Evolutionary conservation across 345 rosid genomes (phyloP).

Genomic region (Luvunga scandens): DNA sequence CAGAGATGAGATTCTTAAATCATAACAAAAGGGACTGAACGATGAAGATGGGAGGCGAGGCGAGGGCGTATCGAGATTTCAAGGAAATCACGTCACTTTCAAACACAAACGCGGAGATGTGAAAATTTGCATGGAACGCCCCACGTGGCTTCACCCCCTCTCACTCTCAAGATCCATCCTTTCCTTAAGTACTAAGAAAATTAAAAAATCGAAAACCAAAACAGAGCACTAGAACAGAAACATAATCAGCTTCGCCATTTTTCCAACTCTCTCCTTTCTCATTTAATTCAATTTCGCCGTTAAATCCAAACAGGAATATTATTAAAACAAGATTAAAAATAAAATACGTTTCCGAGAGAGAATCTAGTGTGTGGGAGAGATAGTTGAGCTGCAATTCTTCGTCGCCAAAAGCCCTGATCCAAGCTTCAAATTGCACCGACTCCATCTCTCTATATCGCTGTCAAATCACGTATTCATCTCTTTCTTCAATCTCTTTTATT

Average conservation of each 20-base stretch:
- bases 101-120: not conserved
- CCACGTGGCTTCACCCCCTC: constrained; percentile 35
- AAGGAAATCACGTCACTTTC: not conserved
- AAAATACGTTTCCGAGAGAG: not conserved
- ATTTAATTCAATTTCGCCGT: not conserved
- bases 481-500: not conserved
- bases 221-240: not conserved
- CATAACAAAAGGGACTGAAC: not conserved
- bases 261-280: not conserved
- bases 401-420: constrained; percentile 18
- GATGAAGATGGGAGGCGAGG: too few relatives aligned
- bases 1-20: too few relatives aligned
- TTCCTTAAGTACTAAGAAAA: constrained; percentile 19
- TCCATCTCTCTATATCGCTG: not conserved
- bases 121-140: constrained; percentile 25
- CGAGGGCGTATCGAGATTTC: too few relatives aligned
- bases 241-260: not conserved
- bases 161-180: not conserved
- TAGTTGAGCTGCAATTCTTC: constrained; percentile 21
- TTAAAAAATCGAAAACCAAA: not conserved
- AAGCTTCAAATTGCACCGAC: constrained; percentile 7
- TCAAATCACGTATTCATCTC: constrained; percentile 23
- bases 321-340: not conserved
- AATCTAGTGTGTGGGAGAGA: not conserved
- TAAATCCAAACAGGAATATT: not conserved